Percentiles rank a stretch among this genome's conserved stretches.
phyloP scores from a whole-genome alignment of 768 basidiomycete genomes.

The Kwoniella dejecticola region DNA sequence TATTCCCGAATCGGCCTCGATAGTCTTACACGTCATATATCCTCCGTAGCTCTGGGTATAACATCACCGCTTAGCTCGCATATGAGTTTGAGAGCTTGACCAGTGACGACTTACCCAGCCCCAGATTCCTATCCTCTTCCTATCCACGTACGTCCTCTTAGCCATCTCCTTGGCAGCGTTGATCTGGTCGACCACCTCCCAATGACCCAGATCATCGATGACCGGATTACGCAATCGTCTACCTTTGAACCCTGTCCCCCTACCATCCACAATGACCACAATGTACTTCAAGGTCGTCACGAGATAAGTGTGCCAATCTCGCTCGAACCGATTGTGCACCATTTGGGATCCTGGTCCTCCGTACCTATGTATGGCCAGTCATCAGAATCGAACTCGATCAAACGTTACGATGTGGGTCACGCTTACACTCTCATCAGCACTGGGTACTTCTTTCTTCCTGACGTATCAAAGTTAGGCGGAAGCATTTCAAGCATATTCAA shows the following conservation, averaged over 20 bases:
- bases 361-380: too few species aligned
- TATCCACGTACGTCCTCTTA: conserved; percentile 82
- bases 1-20: conserved; percentile 84
- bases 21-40: conserved; percentile 90
- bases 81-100: neutral
- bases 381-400: too few species aligned
- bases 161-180: conserved; percentile 86
- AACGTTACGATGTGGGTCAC: neutral
- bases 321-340: conserved; percentile 67
- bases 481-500: conserved; percentile 88
- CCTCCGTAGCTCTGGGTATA: conserved; percentile 84
- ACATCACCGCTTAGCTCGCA: neutral
- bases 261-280: conserved; percentile 83
- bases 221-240: conserved; percentile 80
- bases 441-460: conserved; percentile 93
- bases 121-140: conserved; percentile 88
- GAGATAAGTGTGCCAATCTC: conserved; percentile 86
- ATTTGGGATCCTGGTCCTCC: conserved; percentile 86
- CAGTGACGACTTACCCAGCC: conserved; percentile 89
- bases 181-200: conserved; percentile 86
- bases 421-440: conserved; percentile 82
- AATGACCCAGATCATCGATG: conserved; percentile 83
- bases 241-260: conserved; percentile 92
- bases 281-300: conserved; percentile 79
- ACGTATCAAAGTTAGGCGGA: conserved; percentile 88